Base-by-base conservation (phyloP, 2,329 filamentous ascomycete genomes). In the Diaporthe vaccinii region DNA sequence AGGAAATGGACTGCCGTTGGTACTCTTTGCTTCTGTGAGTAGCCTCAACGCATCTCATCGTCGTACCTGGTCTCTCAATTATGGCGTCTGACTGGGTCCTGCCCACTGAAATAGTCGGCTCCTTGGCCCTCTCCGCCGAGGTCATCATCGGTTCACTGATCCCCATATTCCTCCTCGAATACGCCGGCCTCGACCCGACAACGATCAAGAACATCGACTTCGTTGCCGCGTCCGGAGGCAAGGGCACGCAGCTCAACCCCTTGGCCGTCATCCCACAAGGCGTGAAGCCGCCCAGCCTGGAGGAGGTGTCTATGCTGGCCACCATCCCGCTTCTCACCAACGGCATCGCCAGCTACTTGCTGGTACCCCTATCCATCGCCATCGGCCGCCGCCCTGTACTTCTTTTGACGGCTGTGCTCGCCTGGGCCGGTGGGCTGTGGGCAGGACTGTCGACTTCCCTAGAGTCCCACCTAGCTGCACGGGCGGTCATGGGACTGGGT, bases 331-430 rank as follows among this genome's bases (percentile, higher is more conserved):
- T 84, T 25, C 75, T 85, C 28, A 80, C 81, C 71, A 84, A 84
- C 69, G 83, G 83, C 22, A 78, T 81, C 17, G 81, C 83, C 5
- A 81, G 80, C 39, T 84, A 83, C 76, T 69, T 84, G n/a, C 81
- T 84, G n/a, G 80, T 85, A 1, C 83, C 84, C 12, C 78, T 85
- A n/a, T 84, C 83, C 1, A 82, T 82, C 20, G 83, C 80, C 58
- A 78, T 84, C 39, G 84, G 84, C 8, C 82, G 84, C 17, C 80
- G 84, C 2, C 83, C 83, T 0, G 80, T 85, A 6, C 76, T 85
- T 22, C 78, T 85, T 9, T 70, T 84, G 20, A 80, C 82, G 0
- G 81, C 81, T 2, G 78, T 79, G 1, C 79, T 81, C 53, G 82
- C 82, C 7, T 84, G 83, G 81, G 78, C 78, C 1, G 84, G 84